phyloP scores from a whole-genome alignment of 2,329 filamentous ascomycete species.

The Neurospora sp. region DNA sequence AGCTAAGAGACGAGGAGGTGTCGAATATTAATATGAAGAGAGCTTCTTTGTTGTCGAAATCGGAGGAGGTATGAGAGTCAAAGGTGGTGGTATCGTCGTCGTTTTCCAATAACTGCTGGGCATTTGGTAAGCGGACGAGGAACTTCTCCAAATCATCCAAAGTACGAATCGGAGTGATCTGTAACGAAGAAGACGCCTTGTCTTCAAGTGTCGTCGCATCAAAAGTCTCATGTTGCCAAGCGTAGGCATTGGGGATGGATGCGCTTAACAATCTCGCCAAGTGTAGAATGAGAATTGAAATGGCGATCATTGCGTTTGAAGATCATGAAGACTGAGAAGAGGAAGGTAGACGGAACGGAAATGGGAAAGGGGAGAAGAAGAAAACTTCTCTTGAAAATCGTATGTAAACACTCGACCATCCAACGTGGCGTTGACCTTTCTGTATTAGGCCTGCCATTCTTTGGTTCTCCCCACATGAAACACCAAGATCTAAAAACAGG shows the following conservation, averaged over 20 bases:
- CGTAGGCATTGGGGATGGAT: background rate
- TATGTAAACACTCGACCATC: background rate
- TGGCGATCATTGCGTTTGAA: background rate
- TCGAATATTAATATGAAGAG: background rate
- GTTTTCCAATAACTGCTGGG: background rate
- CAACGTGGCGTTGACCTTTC: background rate
- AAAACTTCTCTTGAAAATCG: background rate
- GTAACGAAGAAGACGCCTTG: background rate
- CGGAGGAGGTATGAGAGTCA: background rate
- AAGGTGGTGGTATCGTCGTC: background rate
- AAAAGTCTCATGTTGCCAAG: background rate
- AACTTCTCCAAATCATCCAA: background rate
- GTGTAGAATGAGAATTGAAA: background rate
- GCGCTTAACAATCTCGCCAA: background rate
- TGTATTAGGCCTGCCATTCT: background rate
- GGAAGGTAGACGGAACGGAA: background rate
- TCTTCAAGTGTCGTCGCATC: background rate
- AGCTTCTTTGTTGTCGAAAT: background rate
- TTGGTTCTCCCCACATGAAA: background rate
- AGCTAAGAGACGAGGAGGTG: background rate
- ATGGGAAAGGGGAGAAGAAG: background rate
- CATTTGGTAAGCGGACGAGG: background rate
- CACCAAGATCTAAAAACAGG: background rate
- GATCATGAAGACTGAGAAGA: background rate
- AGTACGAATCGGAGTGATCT: background rate